A percentile compares a stretch with the other conserved stretches of the same genome.
These are phyloP conservation scores for Erucastrum elatum DNA, from an alignment of 345 rosid genomes.

Conservation along the genomic window DNA sequence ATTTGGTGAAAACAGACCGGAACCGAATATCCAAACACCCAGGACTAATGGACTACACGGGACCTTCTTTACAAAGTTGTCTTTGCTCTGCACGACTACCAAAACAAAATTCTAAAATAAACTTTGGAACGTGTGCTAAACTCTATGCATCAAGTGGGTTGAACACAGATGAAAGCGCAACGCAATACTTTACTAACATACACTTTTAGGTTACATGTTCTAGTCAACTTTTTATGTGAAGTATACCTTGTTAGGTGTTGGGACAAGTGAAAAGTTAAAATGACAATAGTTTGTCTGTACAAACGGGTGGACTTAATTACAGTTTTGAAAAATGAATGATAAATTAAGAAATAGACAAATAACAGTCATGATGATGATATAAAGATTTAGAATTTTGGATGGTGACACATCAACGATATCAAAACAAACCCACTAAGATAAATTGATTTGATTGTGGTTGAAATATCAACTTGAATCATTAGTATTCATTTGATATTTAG, in stretches of 20 bases:
- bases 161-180: neutral
- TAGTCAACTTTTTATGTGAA: neutral
- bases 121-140: neutral
- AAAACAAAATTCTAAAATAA: neutral
- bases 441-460: neutral
- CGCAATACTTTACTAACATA: neutral
- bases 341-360: neutral
- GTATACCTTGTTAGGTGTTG: neutral
- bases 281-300: neutral
- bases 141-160: neutral
- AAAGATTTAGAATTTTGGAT: neutral
- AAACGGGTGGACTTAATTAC: neutral
- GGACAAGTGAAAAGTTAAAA: neutral
- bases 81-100: neutral
- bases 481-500: neutral
- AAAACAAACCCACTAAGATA: neutral
- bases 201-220: neutral
- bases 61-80: neutral
- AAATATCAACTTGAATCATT: neutral
- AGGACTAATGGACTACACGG: no score
- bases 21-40: no score
- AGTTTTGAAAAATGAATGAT: neutral
- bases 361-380: neutral
- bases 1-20: no score
- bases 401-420: neutral